A percentile compares a stretch with the other conserved stretches of the same genome.
Evolutionary conservation across 257 asterid species (phyloP).

Genomic region (Solanum bulbocastanum): DNA sequence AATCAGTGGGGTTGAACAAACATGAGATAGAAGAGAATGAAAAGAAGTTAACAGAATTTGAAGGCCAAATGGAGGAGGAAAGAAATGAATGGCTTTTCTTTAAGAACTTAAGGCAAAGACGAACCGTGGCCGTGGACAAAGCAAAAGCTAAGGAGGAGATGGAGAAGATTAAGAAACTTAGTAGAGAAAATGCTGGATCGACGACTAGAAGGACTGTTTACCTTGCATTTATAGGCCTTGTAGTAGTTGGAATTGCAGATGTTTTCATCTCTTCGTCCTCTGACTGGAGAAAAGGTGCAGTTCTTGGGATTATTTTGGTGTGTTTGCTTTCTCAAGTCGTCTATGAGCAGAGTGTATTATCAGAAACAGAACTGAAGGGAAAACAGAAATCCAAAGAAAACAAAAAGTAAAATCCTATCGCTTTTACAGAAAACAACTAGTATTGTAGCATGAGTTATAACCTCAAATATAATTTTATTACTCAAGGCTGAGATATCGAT

Average conservation of each 20-base stretch:
- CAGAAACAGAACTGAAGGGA: slow-evolving; percentile 26
- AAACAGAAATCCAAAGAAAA: slow-evolving; percentile 26
- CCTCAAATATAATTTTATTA: slow-evolving; percentile 45
- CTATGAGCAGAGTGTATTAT: slow-evolving; percentile 57
- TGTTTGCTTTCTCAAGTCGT: slow-evolving; percentile 67
- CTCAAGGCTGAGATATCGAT: slow-evolving; percentile 31
- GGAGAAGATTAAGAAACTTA: slow-evolving; percentile 44
- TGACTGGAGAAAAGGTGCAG: slow-evolving; percentile 60
- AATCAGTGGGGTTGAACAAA: slow-evolving; percentile 59
- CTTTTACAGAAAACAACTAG: not conserved
- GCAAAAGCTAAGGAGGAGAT: slow-evolving; percentile 60
- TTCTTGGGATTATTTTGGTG: slow-evolving; percentile 68
- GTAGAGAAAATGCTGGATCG: slow-evolving; percentile 53
- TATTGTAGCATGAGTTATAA: slow-evolving; percentile 61
- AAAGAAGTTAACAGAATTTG: slow-evolving; percentile 45
- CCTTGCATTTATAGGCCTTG: slow-evolving; percentile 53
- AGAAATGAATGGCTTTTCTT: slow-evolving; percentile 85
- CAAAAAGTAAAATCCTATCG: slow-evolving; percentile 14
- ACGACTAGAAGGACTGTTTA: slow-evolving; percentile 51
- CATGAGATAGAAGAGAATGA: slow-evolving; percentile 60
- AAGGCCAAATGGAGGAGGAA: slow-evolving; percentile 44
- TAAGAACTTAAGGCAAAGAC: slow-evolving; percentile 45
- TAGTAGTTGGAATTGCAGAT: slow-evolving; percentile 51
- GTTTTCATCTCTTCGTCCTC: slow-evolving; percentile 35
- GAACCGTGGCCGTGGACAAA: slow-evolving; percentile 45